Evolutionary conservation across 805 yeast species (phyloP), one percentile per base, ranked within the genome.

Genomic region (Saccharomycodes ludwigii): DNA sequence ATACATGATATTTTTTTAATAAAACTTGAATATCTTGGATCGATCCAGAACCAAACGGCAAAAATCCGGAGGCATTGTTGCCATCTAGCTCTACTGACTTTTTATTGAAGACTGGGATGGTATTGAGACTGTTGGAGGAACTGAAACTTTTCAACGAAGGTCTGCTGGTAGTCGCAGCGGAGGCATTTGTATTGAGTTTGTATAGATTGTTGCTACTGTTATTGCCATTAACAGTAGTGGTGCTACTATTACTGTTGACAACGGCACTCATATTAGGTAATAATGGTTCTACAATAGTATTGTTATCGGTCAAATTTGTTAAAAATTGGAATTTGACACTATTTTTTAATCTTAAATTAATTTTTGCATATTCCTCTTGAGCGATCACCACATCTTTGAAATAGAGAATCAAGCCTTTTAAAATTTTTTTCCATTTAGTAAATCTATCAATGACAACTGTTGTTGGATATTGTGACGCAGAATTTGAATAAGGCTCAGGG

Each of bases 401-500:
- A 48, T 85, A 84, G 29, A 62, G 65, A 21, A 77, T 68, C 39
- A 84, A 56, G 33, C 81, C 77, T 42, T 76, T 75, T 39, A 83
- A 67, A 33, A 84, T 72, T 36, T 72, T 68, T 32, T 93, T 63
- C 94, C 94, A 84, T 11, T 85, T 76, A 36, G 73, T 68, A 52
- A 84, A 84, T 41, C 95, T 60, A 28, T 73, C 68, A 14, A 88
- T 85, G 37, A 84, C 60, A 7, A 79, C 68, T 39, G 83, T 94
- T 2, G 94, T 82, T 23, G 95, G 95, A 42, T 68, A 54, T 28
- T 55, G n/a, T n/a, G n/a, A n/a, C n/a, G n/a, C n/a, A n/a, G n/a
- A n/a, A n/a, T n/a, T n/a, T n/a, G n/a, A n/a, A n/a, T n/a, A n/a
- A n/a, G n/a, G n/a, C n/a, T n/a, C n/a, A n/a, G n/a, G n/a, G n/a